Evolutionary conservation across 352 stramenopile genomes (phyloP).

Genomic region (Pythium dissotocum): DNA sequence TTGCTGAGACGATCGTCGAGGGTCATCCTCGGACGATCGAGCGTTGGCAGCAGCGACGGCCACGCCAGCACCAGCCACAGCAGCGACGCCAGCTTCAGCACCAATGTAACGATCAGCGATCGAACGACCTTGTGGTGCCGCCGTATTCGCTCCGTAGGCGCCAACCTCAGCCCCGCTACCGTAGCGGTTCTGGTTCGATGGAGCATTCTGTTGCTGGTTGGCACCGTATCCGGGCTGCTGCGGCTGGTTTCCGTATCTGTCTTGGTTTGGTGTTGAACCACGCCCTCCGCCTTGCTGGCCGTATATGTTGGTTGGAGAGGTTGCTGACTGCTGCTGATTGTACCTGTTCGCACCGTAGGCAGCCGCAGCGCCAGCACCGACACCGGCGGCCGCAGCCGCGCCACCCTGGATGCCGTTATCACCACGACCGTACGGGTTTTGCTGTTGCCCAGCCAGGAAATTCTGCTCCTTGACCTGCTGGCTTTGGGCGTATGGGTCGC

Average conservation of each 20-base stretch:
- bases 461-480: slow-evolving; percentile 24
- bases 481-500: slow-evolving; percentile 22
- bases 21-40: slow-evolving; percentile 16
- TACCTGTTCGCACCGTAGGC: slow-evolving; percentile 23
- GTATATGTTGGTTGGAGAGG: slow-evolving; percentile 10
- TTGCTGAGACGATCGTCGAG: background rate
- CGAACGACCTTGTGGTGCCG: slow-evolving; percentile 15
- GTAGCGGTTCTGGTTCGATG: slow-evolving; percentile 14
- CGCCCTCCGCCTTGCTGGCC: slow-evolving; percentile 16
- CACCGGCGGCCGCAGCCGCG: slow-evolving; percentile 10
- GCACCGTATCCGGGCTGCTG: background rate
- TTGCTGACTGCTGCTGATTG: slow-evolving; percentile 4
- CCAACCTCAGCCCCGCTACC: slow-evolving; percentile 8
- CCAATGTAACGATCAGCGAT: slow-evolving; percentile 26
- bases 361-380: background rate
- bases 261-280: slow-evolving; percentile 1
- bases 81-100: slow-evolving; percentile 8
- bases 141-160: background rate
- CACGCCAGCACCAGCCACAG: slow-evolving; percentile 6
- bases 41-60: slow-evolving; percentile 9
- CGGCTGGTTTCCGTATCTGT: slow-evolving; percentile 8
- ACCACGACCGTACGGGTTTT: slow-evolving; percentile 13
- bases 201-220: slow-evolving; percentile 2
- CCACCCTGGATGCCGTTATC: slow-evolving; percentile 15
- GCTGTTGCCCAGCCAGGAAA: slow-evolving; percentile 9